Conservation (phyloP, 257 asterid genomes). For the Osmanthus fragrans region DNA sequence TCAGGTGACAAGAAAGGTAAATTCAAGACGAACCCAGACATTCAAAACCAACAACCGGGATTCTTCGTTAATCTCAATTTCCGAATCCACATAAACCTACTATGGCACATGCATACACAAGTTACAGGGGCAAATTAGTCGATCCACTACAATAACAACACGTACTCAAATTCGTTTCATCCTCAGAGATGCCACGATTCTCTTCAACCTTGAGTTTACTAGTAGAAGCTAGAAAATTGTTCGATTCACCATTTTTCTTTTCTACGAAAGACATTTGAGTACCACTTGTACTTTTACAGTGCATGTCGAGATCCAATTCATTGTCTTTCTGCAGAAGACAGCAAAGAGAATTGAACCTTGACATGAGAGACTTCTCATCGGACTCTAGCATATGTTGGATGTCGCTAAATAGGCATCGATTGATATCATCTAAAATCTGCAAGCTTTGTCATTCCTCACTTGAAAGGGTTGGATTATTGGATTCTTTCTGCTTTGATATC, state of each 20-base stretch:
- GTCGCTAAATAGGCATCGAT: slow-evolving; percentile 68
- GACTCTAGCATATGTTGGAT: slow-evolving; percentile 55
- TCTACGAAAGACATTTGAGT: slow-evolving; percentile 26
- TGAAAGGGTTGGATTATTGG: slow-evolving; percentile 55
- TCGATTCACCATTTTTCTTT: slow-evolving; percentile 30
- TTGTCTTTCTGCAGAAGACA: slow-evolving; percentile 86
- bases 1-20: not conserved
- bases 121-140: not conserved
- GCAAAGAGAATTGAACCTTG: slow-evolving; percentile 92
- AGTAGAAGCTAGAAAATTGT: not conserved
- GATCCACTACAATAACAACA: not conserved
- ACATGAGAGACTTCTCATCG: slow-evolving; percentile 78
- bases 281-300: slow-evolving; percentile 25
- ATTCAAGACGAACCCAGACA: not conserved
- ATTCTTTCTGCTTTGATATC: slow-evolving; percentile 68
- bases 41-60: not conserved
- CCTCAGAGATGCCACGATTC: not conserved
- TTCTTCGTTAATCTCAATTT: slow-evolving; percentile 70
- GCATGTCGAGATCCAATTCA: slow-evolving; percentile 26
- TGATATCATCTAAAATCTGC: slow-evolving; percentile 68
- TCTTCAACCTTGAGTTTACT: slow-evolving; percentile 15
- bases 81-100: slow-evolving; percentile 49
- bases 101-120: slow-evolving; percentile 26
- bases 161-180: too few relatives aligned
- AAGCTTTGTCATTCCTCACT: slow-evolving; percentile 71